phyloP scores from a whole-genome alignment of 306 rosid genomes.

The Rubus parviflorus region DNA sequence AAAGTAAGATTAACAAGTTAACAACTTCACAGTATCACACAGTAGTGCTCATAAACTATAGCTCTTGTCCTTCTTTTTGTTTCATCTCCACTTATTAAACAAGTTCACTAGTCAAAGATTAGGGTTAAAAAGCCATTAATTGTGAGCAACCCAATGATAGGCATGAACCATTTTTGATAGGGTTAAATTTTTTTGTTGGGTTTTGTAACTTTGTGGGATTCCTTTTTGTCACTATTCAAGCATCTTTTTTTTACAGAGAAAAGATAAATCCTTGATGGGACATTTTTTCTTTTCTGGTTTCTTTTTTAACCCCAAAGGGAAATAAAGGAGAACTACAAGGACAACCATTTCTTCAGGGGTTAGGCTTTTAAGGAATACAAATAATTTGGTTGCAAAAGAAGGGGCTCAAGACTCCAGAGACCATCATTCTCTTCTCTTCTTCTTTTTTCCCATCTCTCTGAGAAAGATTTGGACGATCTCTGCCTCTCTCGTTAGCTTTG shows the following conservation, averaged over 20 bases:
- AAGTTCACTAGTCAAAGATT: constrained; percentile 37
- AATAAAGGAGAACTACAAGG: constrained; percentile 15
- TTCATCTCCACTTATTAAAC: constrained; percentile 15
- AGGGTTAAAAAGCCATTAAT: constrained; percentile 25
- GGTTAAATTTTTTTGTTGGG: constrained; percentile 25
- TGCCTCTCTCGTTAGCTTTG: neutral
- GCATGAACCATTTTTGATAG: constrained; percentile 36
- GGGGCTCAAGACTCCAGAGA: constrained; percentile 41
- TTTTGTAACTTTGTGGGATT: constrained; percentile 28
- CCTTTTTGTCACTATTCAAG: constrained; percentile 41
- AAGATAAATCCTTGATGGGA: neutral
- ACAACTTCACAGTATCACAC: constrained; percentile 1
- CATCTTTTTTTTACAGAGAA: constrained; percentile 24
- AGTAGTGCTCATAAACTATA: neutral
- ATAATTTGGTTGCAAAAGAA: constrained; percentile 47
- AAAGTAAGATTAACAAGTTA: neutral
- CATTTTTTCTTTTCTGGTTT: neutral
- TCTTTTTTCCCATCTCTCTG: constrained; percentile 25
- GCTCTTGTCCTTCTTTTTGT: neutral
- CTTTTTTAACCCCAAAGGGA: neutral
- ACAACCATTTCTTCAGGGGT: constrained; percentile 46
- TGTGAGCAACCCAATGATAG: constrained; percentile 24
- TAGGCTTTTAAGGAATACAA: constrained; percentile 53
- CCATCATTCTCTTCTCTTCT: constrained; percentile 18
- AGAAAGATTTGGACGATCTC: neutral